Base-by-base conservation (phyloP, 2,329 filamentous ascomycete species). In the Neurospora crassa region DNA sequence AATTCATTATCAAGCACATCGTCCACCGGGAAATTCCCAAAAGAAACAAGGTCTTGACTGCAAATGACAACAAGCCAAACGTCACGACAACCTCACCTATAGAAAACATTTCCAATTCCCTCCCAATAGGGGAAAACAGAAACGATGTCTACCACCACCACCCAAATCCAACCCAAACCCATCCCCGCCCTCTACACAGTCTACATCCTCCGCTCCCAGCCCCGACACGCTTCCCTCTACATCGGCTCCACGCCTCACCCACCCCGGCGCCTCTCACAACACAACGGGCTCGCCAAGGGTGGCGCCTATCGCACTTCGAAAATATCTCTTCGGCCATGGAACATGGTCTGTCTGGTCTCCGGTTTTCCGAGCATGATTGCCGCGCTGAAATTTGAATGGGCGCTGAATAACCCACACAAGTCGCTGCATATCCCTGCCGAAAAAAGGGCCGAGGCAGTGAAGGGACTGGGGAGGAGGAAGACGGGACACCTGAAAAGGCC, bases 311-410 rank as follows among this genome's bases (percentile, higher is more conserved):
- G 90, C 67, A 99, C 96, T 0, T 88, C 91, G 12, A 86, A 88
- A 69, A 81, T 83, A 67, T 89, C 81, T 4, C 81, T 94, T 73
- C 87, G 93, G 59, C 96, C 96, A 0, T 98, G 96, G 94, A 92
- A 97, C 78, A 96, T 97, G 91, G 88, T 92, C 2, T 90, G 89
- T 53, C 84, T 97, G 6, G 91, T 98, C 1, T 92, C 92, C 7
- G 95, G 95, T 0, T 99, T 99, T 75, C 93, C 92, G 0, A 95
- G 92, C 75, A 91, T 91, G 77, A 89, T 95, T 43, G 93, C 92
- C 0, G 96, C 96, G 0, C 82, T 99, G 74, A 95, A 98, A 78
- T 98, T 99, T 78, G 95, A 98, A 91, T 97, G 95, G 95, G 94
- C 95, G 47, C 91, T 96, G 85, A 92, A 92, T 75, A 94, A 98